Base-by-base conservation (phyloP, 495 filamentous ascomycete species). In the Daldinia bambusicola region DNA sequence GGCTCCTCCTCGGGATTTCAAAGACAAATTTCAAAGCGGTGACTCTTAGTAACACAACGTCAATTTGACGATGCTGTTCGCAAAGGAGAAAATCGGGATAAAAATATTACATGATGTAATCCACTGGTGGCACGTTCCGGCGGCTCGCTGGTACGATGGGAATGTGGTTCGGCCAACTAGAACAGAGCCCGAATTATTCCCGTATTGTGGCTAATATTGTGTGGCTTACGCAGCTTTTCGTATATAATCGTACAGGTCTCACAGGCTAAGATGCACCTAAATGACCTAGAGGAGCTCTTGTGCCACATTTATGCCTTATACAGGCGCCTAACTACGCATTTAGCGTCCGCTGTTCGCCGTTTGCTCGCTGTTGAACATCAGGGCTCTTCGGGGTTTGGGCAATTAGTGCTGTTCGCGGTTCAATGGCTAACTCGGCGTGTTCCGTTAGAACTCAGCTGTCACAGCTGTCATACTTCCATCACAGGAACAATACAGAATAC, bases 101-200 rank as follows among this genome's bases (percentile, higher is more conserved):
- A 61, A 64, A 67, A 68, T 26, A 36, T 68, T 68, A 72, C 70
- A 73, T 73, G 65, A 69, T 73, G 70, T 69, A 69, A 69, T 69
- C 70, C 65, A 69, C 65, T 34, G 22, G 55, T 73, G 70, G 70
- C 43, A 73, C 66, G 70, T 73, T 73, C 58, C 2, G 32, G 5
- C 13, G 13, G 26, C 26, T 26, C 43, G 12, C 40, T 36, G 66
- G 65, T 73, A 73, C 70, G 70, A 73, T 69, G 51, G 56, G 3
- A 43, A 52, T 63, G 20, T 67, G 64, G 56, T 26, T 45, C 45
- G 57, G 34, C 59, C 48, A 31, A 34, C 45, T 14, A 18, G 4
- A 65, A 50, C 59, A 72, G 32, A 73, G 16, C 70, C 70, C 70
- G 70, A 73, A 53, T 62, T 73, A 73, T 69, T 62, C 61, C 70